Percentiles rank a stretch among this genome's conserved stretches.
These are phyloP conservation scores for Amylostereum areolatum DNA, from an alignment of 1,284 basidiomycete species.

Conservation along the genomic window DNA sequence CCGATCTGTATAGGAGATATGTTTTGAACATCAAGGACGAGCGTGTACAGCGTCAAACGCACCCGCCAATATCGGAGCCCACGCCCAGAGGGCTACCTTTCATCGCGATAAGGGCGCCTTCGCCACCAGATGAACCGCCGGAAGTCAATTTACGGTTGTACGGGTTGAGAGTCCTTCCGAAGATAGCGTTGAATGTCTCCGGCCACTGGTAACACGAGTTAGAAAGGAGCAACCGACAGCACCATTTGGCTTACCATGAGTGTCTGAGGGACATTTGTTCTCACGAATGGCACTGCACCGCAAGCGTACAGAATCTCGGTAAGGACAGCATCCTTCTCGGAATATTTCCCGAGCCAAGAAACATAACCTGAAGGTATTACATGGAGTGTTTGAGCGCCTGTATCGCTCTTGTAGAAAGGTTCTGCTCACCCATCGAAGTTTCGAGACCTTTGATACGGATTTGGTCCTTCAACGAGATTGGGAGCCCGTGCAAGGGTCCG, in stretches of 20 bases:
- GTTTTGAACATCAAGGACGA: not conserved
- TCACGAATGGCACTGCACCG: constrained; percentile 42
- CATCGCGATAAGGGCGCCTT: constrained; percentile 52
- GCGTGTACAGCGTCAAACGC: not conserved
- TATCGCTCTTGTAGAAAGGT: constrained; percentile 5
- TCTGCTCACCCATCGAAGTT: constrained; percentile 43
- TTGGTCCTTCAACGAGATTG: constrained; percentile 54
- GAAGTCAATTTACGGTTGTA: constrained; percentile 42
- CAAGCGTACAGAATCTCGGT: constrained; percentile 33
- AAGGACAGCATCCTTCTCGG: constrained; percentile 31
- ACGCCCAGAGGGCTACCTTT: constrained; percentile 63
- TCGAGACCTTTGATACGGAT: constrained; percentile 53
- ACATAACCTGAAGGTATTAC: constrained; percentile 22
- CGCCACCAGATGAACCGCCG: constrained; percentile 54
- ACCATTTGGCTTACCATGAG: constrained; percentile 28
- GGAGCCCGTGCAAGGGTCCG: constrained; percentile 49
- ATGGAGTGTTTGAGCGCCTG: constrained; percentile 13
- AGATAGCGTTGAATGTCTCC: constrained; percentile 35
- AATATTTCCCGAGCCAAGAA: constrained; percentile 29
- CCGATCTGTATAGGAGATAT: constrained; percentile 26
- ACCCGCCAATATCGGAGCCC: constrained; percentile 48
- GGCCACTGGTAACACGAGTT: constrained; percentile 23
- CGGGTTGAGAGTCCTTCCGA: constrained; percentile 47
- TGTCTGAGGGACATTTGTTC: constrained; percentile 44
- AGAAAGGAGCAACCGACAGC: constrained; percentile 15